Base-by-base conservation (phyloP, 2,329 filamentous ascomycete species). In the Fusarium xylarioides region DNA sequence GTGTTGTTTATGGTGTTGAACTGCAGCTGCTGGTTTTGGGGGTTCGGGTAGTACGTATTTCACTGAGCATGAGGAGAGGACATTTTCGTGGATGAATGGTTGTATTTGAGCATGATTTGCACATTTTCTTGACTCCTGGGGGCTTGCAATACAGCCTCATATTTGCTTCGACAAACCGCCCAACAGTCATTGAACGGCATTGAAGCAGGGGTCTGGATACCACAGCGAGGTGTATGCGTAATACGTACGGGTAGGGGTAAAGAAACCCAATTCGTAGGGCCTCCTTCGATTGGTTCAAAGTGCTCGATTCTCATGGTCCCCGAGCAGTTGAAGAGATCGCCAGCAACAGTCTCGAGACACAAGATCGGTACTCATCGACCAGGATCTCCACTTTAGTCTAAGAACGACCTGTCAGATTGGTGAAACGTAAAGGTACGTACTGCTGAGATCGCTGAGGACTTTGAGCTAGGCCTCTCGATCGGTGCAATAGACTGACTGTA, bases 321-420 rank as follows among this genome's bases (percentile, higher is more conserved):
- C 46, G 57, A 58, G 43, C 50, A 54, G 56, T 68, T 71, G 62
- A 55, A 68, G 53, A 74, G 75, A 77, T 77, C 75, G 75, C 65
- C 70, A 70, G 65, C 56, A 44, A 63, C 26, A 63, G 32, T 52
- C 69, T 62, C 68, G 58, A 62, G 65, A 56, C 69, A 61, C 66
- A 57, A 72, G 73, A 77, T 77, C 75, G 75, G 67, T 58, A 56
- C 18, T 38, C 62, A 72, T 75, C 65, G 65, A 63, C 47, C 30
- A 54, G n/a, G 5, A 57, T 55, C 60, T 35, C 73, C 66, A 61
- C 61, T 62, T 63, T 46, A 34, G 21, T 16, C 18, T 32, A 28
- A 21, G 19, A 53, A 52, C 52, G 57, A 40, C 38, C 42, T n/a
- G 49, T 56, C 34, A 61, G 54, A 71, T 73, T 73, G 66, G 57